Evolutionary conservation across 768 basidiomycete genomes (phyloP).

Genomic region (Amanita polypyramis): DNA sequence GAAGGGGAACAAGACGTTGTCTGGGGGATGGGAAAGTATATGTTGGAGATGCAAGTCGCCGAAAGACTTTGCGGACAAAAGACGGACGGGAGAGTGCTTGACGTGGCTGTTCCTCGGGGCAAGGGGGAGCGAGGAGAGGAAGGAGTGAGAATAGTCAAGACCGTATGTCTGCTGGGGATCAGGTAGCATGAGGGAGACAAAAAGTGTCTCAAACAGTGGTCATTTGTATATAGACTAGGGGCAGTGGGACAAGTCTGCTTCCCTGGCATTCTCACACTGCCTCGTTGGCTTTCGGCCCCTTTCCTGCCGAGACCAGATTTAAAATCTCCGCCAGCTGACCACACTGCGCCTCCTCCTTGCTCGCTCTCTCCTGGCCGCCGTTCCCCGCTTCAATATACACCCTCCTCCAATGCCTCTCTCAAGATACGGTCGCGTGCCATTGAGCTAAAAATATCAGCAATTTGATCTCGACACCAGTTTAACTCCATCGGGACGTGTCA

Average conservation of each 20-base stretch:
- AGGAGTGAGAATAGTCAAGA: conserved; percentile 15
- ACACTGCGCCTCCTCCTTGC: no score
- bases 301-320: neutral
- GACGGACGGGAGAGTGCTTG: conserved; percentile 16
- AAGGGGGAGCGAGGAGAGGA: conserved; percentile 17
- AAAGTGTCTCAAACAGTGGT: conserved; percentile 1
- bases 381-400: neutral
- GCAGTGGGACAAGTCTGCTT: neutral
- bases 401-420: no score
- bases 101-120: neutral
- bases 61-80: conserved; percentile 37
- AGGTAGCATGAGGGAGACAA: neutral
- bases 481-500: no score
- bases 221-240: conserved; percentile 2
- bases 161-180: conserved; percentile 10
- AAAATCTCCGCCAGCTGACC: neutral
- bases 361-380: neutral
- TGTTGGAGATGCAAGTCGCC: conserved; percentile 53
- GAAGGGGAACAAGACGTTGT: conserved; percentile 80
- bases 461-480: no score
- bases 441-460: neutral
- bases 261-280: conserved; percentile 1
- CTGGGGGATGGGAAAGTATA: conserved; percentile 61
- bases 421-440: neutral
- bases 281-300: conserved; percentile 1